Evolutionary conservation across 495 filamentous ascomycete species (phyloP).

Genomic region (Aspergillus coremiiformis): DNA sequence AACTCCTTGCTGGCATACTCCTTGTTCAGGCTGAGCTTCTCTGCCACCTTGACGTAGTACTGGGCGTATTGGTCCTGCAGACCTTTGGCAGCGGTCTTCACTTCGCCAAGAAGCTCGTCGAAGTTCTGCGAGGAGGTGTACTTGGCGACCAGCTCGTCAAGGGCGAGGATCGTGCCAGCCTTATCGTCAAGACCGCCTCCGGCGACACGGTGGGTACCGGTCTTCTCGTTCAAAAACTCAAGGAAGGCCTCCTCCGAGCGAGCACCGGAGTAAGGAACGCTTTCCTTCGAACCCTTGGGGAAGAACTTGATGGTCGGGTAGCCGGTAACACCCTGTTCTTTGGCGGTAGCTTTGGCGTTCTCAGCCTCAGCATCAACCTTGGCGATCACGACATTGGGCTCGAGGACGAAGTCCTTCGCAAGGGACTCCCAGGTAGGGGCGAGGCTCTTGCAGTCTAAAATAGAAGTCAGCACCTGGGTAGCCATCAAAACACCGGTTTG

Average conservation of each 20-base stretch:
- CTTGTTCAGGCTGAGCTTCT: conserved; percentile 70
- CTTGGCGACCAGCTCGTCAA: conserved; percentile 68
- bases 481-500: not conserved
- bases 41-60: conserved; percentile 87
- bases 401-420: conserved; percentile 72
- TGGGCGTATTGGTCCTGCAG: conserved; percentile 78
- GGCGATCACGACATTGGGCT: conserved; percentile 72
- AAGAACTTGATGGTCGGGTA: conserved; percentile 99
- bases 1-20: conserved; percentile 83
- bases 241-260: conserved; percentile 73
- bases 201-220: conserved; percentile 75
- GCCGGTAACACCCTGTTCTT: conserved; percentile 68
- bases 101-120: conserved; percentile 52
- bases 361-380: conserved; percentile 92
- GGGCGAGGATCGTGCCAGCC: conserved; percentile 71
- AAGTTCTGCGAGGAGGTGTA: conserved; percentile 48
- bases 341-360: conserved; percentile 67
- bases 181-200: conserved; percentile 74
- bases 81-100: conserved; percentile 59
- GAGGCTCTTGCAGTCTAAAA: conserved; percentile 86
- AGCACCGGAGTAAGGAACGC: conserved; percentile 65
- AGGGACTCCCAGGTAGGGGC: conserved; percentile 87
- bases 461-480: not conserved
- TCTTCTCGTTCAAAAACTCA: conserved; percentile 78
- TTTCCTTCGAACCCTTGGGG: conserved; percentile 72